phyloP scores from a whole-genome alignment of 768 basidiomycete genomes.

The Serpula lacrymans region DNA sequence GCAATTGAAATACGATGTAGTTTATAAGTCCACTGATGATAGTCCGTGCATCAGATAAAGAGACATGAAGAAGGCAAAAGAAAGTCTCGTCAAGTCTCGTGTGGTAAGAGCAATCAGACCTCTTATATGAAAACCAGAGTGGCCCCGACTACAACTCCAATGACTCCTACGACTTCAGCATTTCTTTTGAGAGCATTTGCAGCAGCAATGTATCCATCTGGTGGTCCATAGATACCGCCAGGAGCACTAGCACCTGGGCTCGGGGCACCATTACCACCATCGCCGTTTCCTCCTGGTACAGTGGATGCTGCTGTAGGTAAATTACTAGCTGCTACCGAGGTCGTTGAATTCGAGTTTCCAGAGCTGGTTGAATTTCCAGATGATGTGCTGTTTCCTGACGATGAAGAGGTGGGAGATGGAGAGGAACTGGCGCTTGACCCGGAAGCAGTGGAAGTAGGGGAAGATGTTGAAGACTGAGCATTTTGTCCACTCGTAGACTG shows the following conservation, averaged over 20 bases:
- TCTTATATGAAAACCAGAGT: slow-evolving; percentile 43
- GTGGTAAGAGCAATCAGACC: slow-evolving; percentile 10
- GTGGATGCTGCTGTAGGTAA: slow-evolving; percentile 59
- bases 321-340: slow-evolving; percentile 36
- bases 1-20: no score
- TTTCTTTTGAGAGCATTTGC: slow-evolving; percentile 47
- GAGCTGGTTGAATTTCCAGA: slow-evolving; percentile 18
- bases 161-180: slow-evolving; percentile 39
- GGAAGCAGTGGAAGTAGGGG: slow-evolving; percentile 41
- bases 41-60: no score
- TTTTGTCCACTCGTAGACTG: no score
- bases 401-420: slow-evolving; percentile 14
- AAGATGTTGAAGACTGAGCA: slow-evolving; percentile 37
- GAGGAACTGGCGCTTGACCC: slow-evolving; percentile 16
- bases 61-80: no score
- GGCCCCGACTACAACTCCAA: slow-evolving; percentile 49
- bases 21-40: no score
- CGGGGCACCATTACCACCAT: slow-evolving; percentile 52
- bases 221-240: slow-evolving; percentile 59
- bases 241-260: slow-evolving; percentile 48
- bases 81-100: no score
- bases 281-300: slow-evolving; percentile 48
- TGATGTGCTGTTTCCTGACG: slow-evolving; percentile 12
- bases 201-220: slow-evolving; percentile 61
- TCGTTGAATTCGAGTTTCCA: slow-evolving; percentile 30